Evolutionary conservation across 805 yeast species (phyloP), one percentile per base, ranked within the genome.

Genomic region (Saccharomycopsis sp.): DNA sequence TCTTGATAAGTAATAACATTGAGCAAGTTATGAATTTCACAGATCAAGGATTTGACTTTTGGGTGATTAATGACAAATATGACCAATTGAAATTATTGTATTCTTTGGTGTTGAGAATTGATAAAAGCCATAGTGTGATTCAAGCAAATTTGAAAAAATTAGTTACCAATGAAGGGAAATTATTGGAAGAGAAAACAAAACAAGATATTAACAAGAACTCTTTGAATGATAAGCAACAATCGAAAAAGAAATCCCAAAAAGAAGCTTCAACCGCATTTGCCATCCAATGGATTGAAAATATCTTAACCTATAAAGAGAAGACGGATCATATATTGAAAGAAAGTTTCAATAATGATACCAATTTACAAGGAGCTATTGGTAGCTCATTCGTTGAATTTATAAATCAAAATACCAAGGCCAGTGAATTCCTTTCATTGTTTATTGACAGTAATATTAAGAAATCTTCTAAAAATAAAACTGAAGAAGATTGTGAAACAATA

Each of bases 321-420:
- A 76, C 75, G 53, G 73, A 71, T 29, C 24, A 38, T 2, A 65
- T 88, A 2, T 60, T 77, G 23, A 61, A 65, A 20, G 58, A 60
- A 4, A 65, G 83, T 2, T 77, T 81, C 52, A 64, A 64, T 2
- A 67, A 64, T 37, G 76, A 82, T 53, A 59, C 64, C 2, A 62
- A 66, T 1, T 51, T 83, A 28, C 74, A 71, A 41, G 76, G 73
- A 50, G 67, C 78, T 2, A 67, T 83, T 4, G 80, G 79, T 40
- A 68, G 70, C 14, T 75, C 89, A 0, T 74, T 85, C 55, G 67
- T 79, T 9, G 75, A 72, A 9, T 77, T 80, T 52, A 64, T 87
- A 27, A 82, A 82, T 53, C 35, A 6, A 45, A 43, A 26, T 33
- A 40, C 34, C 24, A 35, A 35, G 11, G 39, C 26, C 7, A 22